Evolutionary conservation across 768 basidiomycete species (phyloP), one percentile per base, ranked within the genome.

Genomic region (Boletus rex-veris): DNA sequence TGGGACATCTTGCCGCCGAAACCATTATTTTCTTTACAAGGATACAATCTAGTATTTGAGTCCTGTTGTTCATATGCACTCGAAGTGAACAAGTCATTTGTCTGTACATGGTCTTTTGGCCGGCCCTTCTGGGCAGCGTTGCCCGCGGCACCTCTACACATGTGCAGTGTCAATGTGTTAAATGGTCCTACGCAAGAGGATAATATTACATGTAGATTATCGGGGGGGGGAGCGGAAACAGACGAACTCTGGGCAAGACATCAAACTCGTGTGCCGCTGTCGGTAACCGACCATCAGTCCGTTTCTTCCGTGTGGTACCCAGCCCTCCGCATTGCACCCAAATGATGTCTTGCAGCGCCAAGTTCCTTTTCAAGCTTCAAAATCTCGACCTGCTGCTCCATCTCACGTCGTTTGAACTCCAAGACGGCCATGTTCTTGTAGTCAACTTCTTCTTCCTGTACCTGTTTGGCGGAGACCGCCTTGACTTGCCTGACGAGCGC

Each of bases 321-420:
- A 48, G 91, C 91, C 43, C 90, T 80, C 62, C 91, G 80, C 90
- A 93, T 92, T 18, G 82, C 83, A 28, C 91, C 91, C 52, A 93
- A 72, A 58, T 81, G 80, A 69, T 89, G 88, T 57, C 91, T 82
- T 18, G 91, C 89, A 42, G 85, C 94, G 19, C 90, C 90, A 36
- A 99, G 76, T 0, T 98, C 94, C 75, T 97, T 97, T 77, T 98
- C 97, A 63, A 98, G 72, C 68, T 88, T 94, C 61, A 99, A 76
- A 61, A 99, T 97, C 70, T 96, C 91, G n/a, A 98, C 97, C 72
- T 98, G 95, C 65, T 96, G 93, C 74, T 98, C 97, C 94, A 99
- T 98, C 81, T 98, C 96, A 45, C 87, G 81, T 65, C 84, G 89
- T 80, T 98, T 98, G 83, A 95, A 98, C 73, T 99, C 95, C 65